These are phyloP conservation scores for Sclerotiophoma versabilis DNA, from an alignment of 2,329 filamentous ascomycete species.

Conservation along the genomic window DNA sequence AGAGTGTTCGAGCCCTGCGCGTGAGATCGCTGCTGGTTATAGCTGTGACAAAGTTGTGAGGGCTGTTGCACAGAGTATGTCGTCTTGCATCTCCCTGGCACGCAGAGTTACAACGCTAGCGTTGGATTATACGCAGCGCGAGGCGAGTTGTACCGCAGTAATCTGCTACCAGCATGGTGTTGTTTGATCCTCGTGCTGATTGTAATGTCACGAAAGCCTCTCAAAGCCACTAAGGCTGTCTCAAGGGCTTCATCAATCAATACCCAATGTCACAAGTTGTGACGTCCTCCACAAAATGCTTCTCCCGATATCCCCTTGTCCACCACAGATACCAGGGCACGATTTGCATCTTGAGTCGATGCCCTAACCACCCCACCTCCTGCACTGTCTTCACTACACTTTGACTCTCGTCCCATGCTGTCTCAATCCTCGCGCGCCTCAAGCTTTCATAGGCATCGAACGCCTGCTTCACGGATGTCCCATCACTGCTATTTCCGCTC, in stretches of 20 bases:
- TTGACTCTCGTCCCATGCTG: constrained; percentile 56
- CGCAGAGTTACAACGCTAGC: no score
- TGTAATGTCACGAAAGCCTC: not conserved
- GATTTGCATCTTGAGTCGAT: constrained; percentile 54
- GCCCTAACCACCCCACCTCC: constrained; percentile 55
- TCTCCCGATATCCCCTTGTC: constrained; percentile 50
- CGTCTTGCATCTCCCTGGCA: no score
- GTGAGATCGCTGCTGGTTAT: no score
- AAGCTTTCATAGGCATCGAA: constrained; percentile 58
- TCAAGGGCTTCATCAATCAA: no score
- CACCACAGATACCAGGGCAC: constrained; percentile 59
- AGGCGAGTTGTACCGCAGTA: no score
- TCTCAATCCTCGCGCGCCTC: constrained; percentile 54
- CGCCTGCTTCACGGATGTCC: constrained; percentile 51
- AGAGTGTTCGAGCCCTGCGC: no score
- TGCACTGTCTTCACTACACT: constrained; percentile 55
- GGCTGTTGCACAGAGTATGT: no score
- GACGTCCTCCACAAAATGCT: constrained; percentile 57
- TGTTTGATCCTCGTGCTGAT: no score
- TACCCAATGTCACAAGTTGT: constrained; percentile 44
- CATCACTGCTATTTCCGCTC: constrained; percentile 25
- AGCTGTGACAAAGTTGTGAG: no score
- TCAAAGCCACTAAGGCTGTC: no score
- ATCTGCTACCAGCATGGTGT: no score
- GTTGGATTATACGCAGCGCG: no score